Evolutionary conservation across 805 yeast genomes (phyloP), one percentile per base, ranked within the genome.

Genomic region (Wickerhamiella brachini): DNA sequence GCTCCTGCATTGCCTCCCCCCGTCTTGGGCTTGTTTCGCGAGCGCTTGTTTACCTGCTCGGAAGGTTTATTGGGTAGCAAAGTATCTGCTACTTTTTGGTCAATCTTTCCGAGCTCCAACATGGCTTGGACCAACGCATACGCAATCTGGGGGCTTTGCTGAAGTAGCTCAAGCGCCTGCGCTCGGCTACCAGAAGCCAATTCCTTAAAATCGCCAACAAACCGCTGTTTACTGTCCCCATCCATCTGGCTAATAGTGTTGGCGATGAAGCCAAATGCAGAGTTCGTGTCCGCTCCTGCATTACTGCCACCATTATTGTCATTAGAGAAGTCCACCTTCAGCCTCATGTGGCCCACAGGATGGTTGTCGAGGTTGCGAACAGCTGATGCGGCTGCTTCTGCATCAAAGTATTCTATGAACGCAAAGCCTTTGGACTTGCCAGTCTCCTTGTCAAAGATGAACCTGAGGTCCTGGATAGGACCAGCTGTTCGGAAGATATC

Each of bases 391-490:
- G 96, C 95, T 0, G 95, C 84, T 59, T 85, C 95, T 12, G 77
- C 70, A 64, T 90, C 94, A 47, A 74, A 76, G 64, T 84, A 90
- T 59, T 84, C 89, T 17, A 90, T 82, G 60, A 85, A 85, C 4
- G 95, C 95, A 62, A 80, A 85, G 2, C 97, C 97, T 65, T 83
- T 87, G 8, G 95, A 85, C 61, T 80, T 81, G 1, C 97, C 97
- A 0, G 95, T 88, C 50, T 80, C 81, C 44, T 85, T 81, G 64
- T 90, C 97, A 63, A 89, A 86, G 65, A 86, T 74, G 61, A 90
- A 74, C 62, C 82, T 81, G 53, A 86, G 70, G 51, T 77, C 78
- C 23, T 77, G 75, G 1, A 90, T 90, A 0, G 97, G 95, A 1
- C 97, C 97, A 1, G 86, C 93, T 1, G 94, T 80, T 52, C 75